Base-by-base conservation (phyloP, 352 stramenopile genomes). In the Pythium brachiatum region DNA sequence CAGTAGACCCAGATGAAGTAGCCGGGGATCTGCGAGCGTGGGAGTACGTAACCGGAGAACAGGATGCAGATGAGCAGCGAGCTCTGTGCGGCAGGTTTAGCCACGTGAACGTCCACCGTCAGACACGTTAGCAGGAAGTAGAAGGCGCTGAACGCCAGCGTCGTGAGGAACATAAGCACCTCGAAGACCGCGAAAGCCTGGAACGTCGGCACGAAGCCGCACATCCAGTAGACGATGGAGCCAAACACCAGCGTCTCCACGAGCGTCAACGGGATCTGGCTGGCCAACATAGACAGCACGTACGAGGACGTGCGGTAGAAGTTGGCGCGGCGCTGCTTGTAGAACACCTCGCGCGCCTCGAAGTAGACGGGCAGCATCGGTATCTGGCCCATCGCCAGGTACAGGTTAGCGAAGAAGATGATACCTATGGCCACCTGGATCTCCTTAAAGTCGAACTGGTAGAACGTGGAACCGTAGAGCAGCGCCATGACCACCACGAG, bases 171-270 rank as follows among this genome's bases (percentile, higher is more conserved):
- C 25, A 92, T 64, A 13, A 85, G 62, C 5, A 57, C 51, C 38
- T 88, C 58, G 46, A 81, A 90, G 50, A 83, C 61, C 23, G 89
- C 56, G 47, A 83, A 89, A 34, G 73, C 70, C 23, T 36, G 39
- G 16, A 70, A 60, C 34, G 72, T 68, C 12, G 29, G 26, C 15
- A 62, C 68, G 44, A 93, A 77, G 18, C 86, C 86, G 53, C 83
- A 74, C 66, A 90, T 84, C 68, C 75, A 95, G 66, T 94, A 94
- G 3, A 90, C 55, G 46, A 92, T 64, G 8, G 72, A 75, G 26
- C 81, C 86, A 71, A 94, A 92, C 15, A 85, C 53, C 4, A 90
- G 52, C 9, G 79, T 75, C 72, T 92, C 85, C 23, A 63, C 68
- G 39, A 74, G 13, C 68, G 58, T 47, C 67, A 80, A 64, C 60